Percentiles rank a stretch among this genome's conserved stretches.
phyloP scores from a whole-genome alignment of 768 basidiomycete genomes.

The Mycena vulgaris region DNA sequence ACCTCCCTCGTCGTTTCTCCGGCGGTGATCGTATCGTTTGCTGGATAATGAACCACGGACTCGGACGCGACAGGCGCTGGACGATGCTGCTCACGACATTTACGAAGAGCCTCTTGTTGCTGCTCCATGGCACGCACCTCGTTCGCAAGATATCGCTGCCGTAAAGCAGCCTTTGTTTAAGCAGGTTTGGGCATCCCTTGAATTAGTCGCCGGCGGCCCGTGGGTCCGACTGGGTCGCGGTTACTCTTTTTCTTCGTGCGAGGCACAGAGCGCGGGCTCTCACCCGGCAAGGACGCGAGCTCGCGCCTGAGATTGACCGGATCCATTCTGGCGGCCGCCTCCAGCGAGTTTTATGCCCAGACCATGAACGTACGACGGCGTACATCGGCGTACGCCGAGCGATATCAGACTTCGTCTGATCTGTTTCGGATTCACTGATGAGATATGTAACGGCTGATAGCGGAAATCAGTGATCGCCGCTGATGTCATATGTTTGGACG shows the following conservation, averaged over 20 bases:
- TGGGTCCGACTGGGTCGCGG: not conserved
- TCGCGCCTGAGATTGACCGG: not conserved
- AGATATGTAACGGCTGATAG: too few relatives aligned
- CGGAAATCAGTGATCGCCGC: too few relatives aligned
- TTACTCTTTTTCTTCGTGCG: not conserved
- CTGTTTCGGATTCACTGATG: too few relatives aligned
- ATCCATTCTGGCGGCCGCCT: not conserved
- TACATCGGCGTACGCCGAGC: too few relatives aligned
- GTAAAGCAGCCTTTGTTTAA: not conserved
- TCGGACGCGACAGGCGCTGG: not conserved
- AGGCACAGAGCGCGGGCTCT: not conserved
- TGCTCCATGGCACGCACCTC: conserved; percentile 1
- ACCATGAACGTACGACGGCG: too few relatives aligned
- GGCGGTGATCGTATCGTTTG: not conserved
- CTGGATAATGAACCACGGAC: not conserved
- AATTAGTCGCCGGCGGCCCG: not conserved
- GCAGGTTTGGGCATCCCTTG: not conserved
- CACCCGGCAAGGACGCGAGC: not conserved
- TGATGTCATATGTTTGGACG: too few relatives aligned
- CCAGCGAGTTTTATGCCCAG: too few relatives aligned
- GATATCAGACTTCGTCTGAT: too few relatives aligned
- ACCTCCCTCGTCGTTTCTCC: conserved; percentile 4
- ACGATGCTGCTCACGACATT: not conserved
- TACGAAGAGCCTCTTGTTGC: not conserved
- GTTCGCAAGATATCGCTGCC: conserved; percentile 8